Percentiles rank a stretch among this genome's conserved stretches.
phyloP scores from a whole-genome alignment of 2,329 filamentous ascomycete species.

The Apiospora marii region DNA sequence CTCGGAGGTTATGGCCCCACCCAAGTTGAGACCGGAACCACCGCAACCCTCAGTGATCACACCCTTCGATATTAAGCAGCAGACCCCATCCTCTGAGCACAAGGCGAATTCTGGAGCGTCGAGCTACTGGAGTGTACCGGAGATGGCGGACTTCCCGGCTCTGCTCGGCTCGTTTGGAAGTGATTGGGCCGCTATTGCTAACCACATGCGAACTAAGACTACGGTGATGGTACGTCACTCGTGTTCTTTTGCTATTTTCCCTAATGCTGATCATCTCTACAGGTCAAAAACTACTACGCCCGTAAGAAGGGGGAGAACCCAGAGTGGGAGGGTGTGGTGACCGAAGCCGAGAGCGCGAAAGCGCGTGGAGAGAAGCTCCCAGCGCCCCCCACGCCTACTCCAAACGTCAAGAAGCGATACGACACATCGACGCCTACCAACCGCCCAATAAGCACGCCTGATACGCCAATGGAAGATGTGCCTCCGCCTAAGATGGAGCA shows the following conservation, averaged over 20 bases:
- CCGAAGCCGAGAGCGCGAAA: slow-evolving; percentile 66
- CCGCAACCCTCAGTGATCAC: slow-evolving; percentile 57
- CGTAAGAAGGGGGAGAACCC: slow-evolving; percentile 68
- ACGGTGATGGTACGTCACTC: slow-evolving; percentile 75
- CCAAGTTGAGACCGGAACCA: slow-evolving; percentile 63
- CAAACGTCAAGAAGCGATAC: slow-evolving; percentile 58
- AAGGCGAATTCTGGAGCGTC: slow-evolving; percentile 68
- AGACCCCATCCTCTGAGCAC: slow-evolving; percentile 54
- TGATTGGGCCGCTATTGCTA: slow-evolving; percentile 78
- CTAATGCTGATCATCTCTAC: slow-evolving; percentile 35
- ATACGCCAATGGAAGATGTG: slow-evolving; percentile 55
- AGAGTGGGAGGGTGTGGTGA: slow-evolving; percentile 67
- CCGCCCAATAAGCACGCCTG: slow-evolving; percentile 59
- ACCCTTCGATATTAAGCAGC: slow-evolving; percentile 56
- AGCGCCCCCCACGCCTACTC: slow-evolving; percentile 64
- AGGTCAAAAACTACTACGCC: slow-evolving; percentile 75
- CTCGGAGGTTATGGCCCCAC: slow-evolving; percentile 63
- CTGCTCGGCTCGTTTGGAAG: slow-evolving; percentile 79
- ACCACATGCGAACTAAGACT: slow-evolving; percentile 84
- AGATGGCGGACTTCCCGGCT: slow-evolving; percentile 78
- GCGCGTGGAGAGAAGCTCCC: slow-evolving; percentile 65
- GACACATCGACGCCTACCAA: slow-evolving; percentile 50
- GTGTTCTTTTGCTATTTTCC: neutral
- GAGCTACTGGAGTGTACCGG: slow-evolving; percentile 88
- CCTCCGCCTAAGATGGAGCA: slow-evolving; percentile 54